These are phyloP conservation scores for Aspergillus bombycis DNA, from an alignment of 2,329 filamentous ascomycete species.

Conservation along the genomic window DNA sequence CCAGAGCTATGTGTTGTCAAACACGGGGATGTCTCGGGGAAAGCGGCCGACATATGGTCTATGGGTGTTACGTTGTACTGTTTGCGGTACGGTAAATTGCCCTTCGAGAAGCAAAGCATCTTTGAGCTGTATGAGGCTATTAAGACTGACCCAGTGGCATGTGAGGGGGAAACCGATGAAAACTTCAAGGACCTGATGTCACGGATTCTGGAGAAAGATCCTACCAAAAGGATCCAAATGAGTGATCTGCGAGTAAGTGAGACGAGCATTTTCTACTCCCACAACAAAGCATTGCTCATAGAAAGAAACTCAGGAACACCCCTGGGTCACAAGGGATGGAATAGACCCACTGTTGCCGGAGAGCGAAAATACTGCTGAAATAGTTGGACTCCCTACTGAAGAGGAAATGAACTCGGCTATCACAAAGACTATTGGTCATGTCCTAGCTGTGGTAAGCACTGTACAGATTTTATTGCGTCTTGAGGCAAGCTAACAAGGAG, in stretches of 20 bases:
- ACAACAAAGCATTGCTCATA: conserved; percentile 5
- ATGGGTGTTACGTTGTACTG: conserved; percentile 97
- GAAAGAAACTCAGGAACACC: conserved; percentile 67
- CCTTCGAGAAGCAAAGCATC: conserved; percentile 78
- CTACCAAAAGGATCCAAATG: conserved; percentile 81
- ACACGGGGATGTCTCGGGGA: conserved; percentile 85
- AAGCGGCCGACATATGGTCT: conserved; percentile 94
- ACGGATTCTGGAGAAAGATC: conserved; percentile 81
- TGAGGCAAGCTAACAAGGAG: conserved; percentile 7
- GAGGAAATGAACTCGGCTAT: conserved; percentile 90
- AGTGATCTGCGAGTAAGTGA: conserved; percentile 72
- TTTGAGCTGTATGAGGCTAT: conserved; percentile 91
- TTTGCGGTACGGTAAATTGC: conserved; percentile 82
- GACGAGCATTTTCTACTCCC: not conserved
- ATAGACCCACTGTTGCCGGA: conserved; percentile 75
- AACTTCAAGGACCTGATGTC: conserved; percentile 75
- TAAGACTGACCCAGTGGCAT: conserved; percentile 65
- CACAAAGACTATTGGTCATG: conserved; percentile 82
- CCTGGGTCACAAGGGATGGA: conserved; percentile 87
- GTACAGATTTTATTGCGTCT: not conserved
- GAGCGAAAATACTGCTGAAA: conserved; percentile 82
- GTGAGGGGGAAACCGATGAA: conserved; percentile 66
- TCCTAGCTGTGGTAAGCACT: conserved; percentile 72
- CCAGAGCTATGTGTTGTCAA: conserved; percentile 87
- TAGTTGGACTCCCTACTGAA: conserved; percentile 82